These are phyloP conservation scores for Ambrosiella beaveri DNA, from an alignment of 2,329 filamentous ascomycete genomes.

Conservation along the genomic window DNA sequence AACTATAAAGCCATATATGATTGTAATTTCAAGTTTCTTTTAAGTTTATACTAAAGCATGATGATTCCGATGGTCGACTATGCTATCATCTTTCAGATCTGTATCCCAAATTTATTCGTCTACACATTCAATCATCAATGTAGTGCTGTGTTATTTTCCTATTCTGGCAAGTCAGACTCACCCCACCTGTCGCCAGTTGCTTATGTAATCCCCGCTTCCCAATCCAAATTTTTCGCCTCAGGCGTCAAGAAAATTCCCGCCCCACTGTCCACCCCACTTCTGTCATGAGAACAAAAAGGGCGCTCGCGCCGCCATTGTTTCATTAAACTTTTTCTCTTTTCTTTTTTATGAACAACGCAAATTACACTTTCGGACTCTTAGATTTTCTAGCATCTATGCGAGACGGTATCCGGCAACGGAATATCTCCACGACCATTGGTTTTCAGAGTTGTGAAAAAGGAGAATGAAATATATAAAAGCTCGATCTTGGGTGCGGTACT, in stretches of 20 bases:
- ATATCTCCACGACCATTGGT: slow-evolving; percentile 31
- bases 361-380: slow-evolving; percentile 25
- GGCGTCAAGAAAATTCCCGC: not conserved
- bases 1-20: too few relatives aligned
- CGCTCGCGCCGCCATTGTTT: not conserved
- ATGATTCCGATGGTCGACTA: too few relatives aligned
- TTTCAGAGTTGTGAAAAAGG: slow-evolving; percentile 30
- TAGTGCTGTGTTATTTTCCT: too few relatives aligned
- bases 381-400: slow-evolving; percentile 22
- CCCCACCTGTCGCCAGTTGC: too few relatives aligned
- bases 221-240: too few relatives aligned
- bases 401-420: slow-evolving; percentile 23
- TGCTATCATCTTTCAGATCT: too few relatives aligned
- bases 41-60: too few relatives aligned
- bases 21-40: too few relatives aligned
- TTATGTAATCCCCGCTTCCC: too few relatives aligned
- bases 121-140: too few relatives aligned
- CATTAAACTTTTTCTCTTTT: slow-evolving; percentile 16
- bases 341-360: slow-evolving; percentile 31
- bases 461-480: slow-evolving; percentile 29
- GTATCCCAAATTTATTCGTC: too few relatives aligned
- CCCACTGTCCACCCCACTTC: not conserved
- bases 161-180: too few relatives aligned
- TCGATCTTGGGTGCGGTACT: slow-evolving; percentile 45
- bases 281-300: not conserved